Evolutionary conservation across 108 stramenopile genomes (phyloP).

Genomic region (Cyclotella kingstonii): DNA sequence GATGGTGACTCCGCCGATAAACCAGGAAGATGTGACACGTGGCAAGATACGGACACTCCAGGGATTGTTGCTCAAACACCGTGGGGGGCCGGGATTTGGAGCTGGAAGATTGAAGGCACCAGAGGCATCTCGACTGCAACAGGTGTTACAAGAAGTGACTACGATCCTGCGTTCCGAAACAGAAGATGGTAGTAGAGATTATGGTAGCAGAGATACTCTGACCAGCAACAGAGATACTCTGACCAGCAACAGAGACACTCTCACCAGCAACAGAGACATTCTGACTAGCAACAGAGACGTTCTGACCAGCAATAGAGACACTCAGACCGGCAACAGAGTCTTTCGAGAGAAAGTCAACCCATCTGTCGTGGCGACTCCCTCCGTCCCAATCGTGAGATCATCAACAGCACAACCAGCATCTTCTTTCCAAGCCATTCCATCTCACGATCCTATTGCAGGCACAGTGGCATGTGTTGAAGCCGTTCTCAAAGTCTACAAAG

Average conservation of each 20-base stretch:
- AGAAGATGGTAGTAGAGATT: not conserved
- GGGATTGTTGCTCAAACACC: conserved; percentile 82
- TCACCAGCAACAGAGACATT: not conserved
- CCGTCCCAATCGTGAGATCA: too few species aligned
- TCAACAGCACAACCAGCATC: conserved; percentile 25
- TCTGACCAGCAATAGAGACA: too few species aligned
- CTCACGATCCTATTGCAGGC: conserved; percentile 42
- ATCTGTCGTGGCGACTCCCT: too few species aligned
- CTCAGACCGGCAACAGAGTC: too few species aligned
- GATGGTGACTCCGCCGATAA: conserved; percentile 7
- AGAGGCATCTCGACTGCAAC: conserved; percentile 59
- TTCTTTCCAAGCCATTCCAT: conserved; percentile 8
- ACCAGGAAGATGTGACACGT: conserved; percentile 47
- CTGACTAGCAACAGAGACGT: too few species aligned
- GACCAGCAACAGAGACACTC: conserved; percentile 13
- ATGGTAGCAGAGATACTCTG: not conserved
- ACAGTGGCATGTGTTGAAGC: conserved; percentile 76
- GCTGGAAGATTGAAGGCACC: conserved; percentile 59
- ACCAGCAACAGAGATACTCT: not conserved
- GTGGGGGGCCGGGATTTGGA: conserved; percentile 86
- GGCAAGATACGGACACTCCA: conserved; percentile 63
- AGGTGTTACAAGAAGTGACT: conserved; percentile 42
- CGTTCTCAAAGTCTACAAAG: conserved; percentile 75
- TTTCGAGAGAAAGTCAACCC: too few species aligned
- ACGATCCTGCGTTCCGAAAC: conserved; percentile 49